phyloP scores from a whole-genome alignment of 169 alveolate species.

The Plasmodium malariae region DNA sequence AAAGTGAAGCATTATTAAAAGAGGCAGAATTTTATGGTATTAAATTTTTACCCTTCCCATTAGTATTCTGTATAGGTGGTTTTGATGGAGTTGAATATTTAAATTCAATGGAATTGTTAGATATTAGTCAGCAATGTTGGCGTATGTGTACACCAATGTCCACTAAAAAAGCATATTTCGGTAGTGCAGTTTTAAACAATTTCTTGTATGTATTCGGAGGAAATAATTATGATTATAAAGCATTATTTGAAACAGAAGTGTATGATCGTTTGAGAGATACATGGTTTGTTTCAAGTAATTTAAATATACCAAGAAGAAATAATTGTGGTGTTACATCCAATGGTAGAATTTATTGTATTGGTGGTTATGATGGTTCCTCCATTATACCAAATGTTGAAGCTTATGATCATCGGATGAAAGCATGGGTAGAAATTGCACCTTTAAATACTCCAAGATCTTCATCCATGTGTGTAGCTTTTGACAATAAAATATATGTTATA shows the following conservation, averaged over 20 bases:
- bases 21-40: slow-evolving; percentile 90
- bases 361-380: slow-evolving; percentile 90
- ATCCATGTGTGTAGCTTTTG: slow-evolving; percentile 87
- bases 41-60: slow-evolving; percentile 90
- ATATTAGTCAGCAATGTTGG: slow-evolving; percentile 90
- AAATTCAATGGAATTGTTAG: slow-evolving; percentile 87
- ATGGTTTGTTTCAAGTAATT: slow-evolving; percentile 88
- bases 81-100: slow-evolving; percentile 88
- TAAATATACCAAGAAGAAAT: slow-evolving; percentile 89
- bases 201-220: slow-evolving; percentile 92
- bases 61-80: slow-evolving; percentile 89
- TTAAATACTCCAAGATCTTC: slow-evolving; percentile 90
- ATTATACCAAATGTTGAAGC: slow-evolving; percentile 89
- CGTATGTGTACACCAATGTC: slow-evolving; percentile 91
- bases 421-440: slow-evolving; percentile 90
- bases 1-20: slow-evolving; percentile 84
- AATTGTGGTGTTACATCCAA: slow-evolving; percentile 82
- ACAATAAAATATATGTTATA: slow-evolving; percentile 83
- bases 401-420: slow-evolving; percentile 90
- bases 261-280: slow-evolving; percentile 90
- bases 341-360: slow-evolving; percentile 85
- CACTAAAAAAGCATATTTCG: slow-evolving; percentile 89
- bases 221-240: slow-evolving; percentile 92
- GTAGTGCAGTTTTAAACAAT: slow-evolving; percentile 86
- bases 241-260: slow-evolving; percentile 93